Conservation (phyloP, 306 rosid genomes). For the barrel medic (Medicago truncatula) region MtrunA17r5.0-ANR NC_053048.1:4078501-4079000, state of each 20-base stretch:
- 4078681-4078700: conserved; percentile 14
- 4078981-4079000: neutral
- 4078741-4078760: conserved; percentile 41
- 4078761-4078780: conserved; percentile 44
- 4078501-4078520: neutral
- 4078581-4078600: neutral
- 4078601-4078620: conserved; percentile 3
- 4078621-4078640: conserved; percentile 19
- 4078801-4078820: conserved; percentile 61
- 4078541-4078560: neutral
- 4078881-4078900: conserved; percentile 28
- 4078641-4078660: neutral
- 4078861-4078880: neutral
- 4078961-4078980: neutral
- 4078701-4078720: conserved; percentile 42
- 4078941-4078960: neutral
- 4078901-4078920: neutral
- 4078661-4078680: conserved; percentile 24
- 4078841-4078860: conserved; percentile 1
- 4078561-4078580: neutral
- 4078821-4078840: conserved; percentile 47
- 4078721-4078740: conserved; percentile 44
- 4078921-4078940: neutral
- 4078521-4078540: neutral
- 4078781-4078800: conserved; percentile 57